Evolutionary conservation across 495 filamentous ascomycete genomes (phyloP), one percentile per base, ranked within the genome.

Genomic region (Aspergillus haitiensis): DNA sequence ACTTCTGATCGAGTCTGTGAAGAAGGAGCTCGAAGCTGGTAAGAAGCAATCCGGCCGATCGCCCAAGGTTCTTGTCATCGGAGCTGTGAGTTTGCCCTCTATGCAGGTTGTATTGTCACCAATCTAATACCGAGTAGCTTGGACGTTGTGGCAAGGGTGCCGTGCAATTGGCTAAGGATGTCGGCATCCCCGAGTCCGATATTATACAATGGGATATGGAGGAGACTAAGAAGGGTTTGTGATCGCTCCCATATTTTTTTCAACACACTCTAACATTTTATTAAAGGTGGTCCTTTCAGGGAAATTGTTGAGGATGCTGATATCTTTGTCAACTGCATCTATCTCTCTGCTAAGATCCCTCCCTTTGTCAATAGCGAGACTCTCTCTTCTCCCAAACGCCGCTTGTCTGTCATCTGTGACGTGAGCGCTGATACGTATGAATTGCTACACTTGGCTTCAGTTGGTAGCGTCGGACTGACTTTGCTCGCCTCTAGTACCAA

Each of bases 271-370:
- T 61, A 58, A 57, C 15, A 34, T 18, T 6, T 27, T 13, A 11
- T n/a, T 40, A 0, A 68, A 70, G 75, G 89, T 33, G 93, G 93
- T 12, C 93, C 93, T 27, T 97, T 96, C 80, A 72, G 80, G 64
- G 93, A 97, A 75, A 94, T 97, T 69, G 77, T 88, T 57, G 87
- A 92, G 67, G 63, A 76, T 59, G 65, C 69, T 8, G 76, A 82
- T 53, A 91, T 95, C 65, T 94, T 96, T 71, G 80, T 96, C 71
- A 96, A 96, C 81, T 95, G 90, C 81, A 93, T 96, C 64, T 97
- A 96, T 74, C 84, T 97, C 13, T 82, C 79, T 45, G 71, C 80
- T 13, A 78, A 82, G 57, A 89, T 91, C 51, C 86, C 86, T 2
- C 82, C 83, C 18, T 94, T 57, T 39, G 83, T 97, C 54, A 84